Conservation (phyloP, 768 basidiomycete species). For the Xerocomellus intermedius region DNA sequence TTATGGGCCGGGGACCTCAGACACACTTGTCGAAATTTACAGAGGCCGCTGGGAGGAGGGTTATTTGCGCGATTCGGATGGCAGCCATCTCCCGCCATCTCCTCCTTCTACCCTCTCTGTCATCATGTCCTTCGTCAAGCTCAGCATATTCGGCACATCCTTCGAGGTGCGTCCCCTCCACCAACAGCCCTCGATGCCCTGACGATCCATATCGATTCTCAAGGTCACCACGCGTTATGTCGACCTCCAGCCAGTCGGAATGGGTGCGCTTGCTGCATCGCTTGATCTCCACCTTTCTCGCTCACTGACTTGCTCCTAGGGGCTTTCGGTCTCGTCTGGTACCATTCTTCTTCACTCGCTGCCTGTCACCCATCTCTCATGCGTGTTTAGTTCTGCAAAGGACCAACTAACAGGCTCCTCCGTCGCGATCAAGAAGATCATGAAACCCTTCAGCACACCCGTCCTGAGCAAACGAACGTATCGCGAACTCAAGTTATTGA, state of each 20-base stretch:
- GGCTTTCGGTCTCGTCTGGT: constrained; percentile 99
- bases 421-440: constrained; percentile 99
- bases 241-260: constrained; percentile 98
- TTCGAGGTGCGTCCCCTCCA: constrained; percentile 65
- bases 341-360: constrained; percentile 16
- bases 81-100: constrained; percentile 19
- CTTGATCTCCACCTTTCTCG: constrained; percentile 2
- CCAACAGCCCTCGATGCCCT: constrained; percentile 13
- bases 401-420: constrained; percentile 92
- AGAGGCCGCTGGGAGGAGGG: constrained; percentile 13
- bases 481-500: constrained; percentile 95
- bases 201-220: constrained; percentile 19
- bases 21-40: constrained; percentile 19
- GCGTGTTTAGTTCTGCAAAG: constrained; percentile 72
- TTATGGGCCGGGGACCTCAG: constrained; percentile 17
- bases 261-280: constrained; percentile 63
- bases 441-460: constrained; percentile 99
- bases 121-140: constrained; percentile 91
- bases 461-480: constrained; percentile 98
- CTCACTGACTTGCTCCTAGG: constrained; percentile 39
- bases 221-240: constrained; percentile 98
- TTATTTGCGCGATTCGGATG: constrained; percentile 17
- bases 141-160: constrained; percentile 97
- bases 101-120: constrained; percentile 4
- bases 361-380: constrained; percentile 8